Evolutionary conservation across 2,329 filamentous ascomycete species (phyloP).

Genomic region (Gnomoniopsis sp.): DNA sequence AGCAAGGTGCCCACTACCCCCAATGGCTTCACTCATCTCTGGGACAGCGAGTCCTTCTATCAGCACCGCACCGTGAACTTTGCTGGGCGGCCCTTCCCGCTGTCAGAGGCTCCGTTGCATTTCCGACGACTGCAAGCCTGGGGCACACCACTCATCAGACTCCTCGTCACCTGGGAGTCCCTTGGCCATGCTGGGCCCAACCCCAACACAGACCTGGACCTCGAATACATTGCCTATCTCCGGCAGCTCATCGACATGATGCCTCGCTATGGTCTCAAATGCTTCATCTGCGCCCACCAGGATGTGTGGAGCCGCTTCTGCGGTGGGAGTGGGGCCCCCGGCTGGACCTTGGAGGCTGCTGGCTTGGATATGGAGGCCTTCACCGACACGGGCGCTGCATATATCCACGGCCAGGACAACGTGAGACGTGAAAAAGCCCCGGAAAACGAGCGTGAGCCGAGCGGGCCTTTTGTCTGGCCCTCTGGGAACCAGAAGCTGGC

Average conservation of each 20-base stretch:
- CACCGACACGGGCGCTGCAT: conserved; percentile 27
- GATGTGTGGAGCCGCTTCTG: conserved; percentile 41
- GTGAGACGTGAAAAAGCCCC: conserved; percentile 23
- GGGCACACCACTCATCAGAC: conserved; percentile 35
- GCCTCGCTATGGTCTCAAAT: conserved; percentile 35
- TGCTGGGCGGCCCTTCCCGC: conserved; percentile 34
- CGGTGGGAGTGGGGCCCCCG: conserved; percentile 38
- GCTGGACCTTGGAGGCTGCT: conserved; percentile 39
- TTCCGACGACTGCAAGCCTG: conserved; percentile 35
- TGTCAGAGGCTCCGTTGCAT: conserved; percentile 36
- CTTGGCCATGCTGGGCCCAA: conserved; percentile 32
- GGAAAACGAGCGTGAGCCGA: conserved; percentile 29
- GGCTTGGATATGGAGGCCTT: conserved; percentile 37
- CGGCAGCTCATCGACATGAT: conserved; percentile 34
- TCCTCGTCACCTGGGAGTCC: conserved; percentile 42
- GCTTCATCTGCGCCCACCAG: conserved; percentile 41
- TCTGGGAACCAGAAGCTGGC: conserved; percentile 36
- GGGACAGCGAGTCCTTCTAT: conserved; percentile 35
- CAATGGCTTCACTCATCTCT: conserved; percentile 34
- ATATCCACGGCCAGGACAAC: conserved; percentile 34
- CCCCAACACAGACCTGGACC: conserved; percentile 30
- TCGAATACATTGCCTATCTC: conserved; percentile 37
- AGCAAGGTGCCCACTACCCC: conserved; percentile 37
- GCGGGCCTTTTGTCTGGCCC: conserved; percentile 35
- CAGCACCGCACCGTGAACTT: conserved; percentile 37